Evolutionary conservation across 2,329 filamentous ascomycete genomes (phyloP), one percentile per base, ranked within the genome.

Genomic region (Neocatenulostroma microsporum): DNA sequence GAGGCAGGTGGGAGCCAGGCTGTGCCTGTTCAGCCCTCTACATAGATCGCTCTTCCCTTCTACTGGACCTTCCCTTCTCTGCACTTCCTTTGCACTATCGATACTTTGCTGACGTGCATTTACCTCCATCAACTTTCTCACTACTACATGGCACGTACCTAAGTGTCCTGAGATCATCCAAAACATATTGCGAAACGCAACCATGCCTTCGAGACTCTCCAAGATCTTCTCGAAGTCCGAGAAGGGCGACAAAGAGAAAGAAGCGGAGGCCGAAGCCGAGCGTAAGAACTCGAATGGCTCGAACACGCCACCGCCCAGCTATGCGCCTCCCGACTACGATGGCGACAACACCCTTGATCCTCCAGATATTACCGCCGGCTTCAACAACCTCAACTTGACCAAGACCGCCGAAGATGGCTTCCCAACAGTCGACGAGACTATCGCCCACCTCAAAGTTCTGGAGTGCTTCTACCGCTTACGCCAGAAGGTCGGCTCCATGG

Each of bases 381-480:
- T 57, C 36, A 44, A 33, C 25, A 53, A 52, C 24, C 42, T 58
- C 13, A 25, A 51, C 1, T 45, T 73, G 12, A 47, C 56, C 6
- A 35, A 51, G 1, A 34, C 46, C 12, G 36, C 39, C 32, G 26
- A 35, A n/a, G 44, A 51, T 34, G 42, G 40, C 11, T 41, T 50
- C 3, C 69, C 74, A 1, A 63, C 65, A 1, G 57, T 57, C 4
- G 69, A 79, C 41, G 69, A 76, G 27, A 84, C 80, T 45, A 71
- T 84, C 15, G 80, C 76, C 1, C 84, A 91, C 55, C 68, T 89
- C 19, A 85, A 84, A 55, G 66, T 89, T 1, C 67, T 89, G 2
- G 73, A 77, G 35, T 74, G 78, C 8, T 70, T 89, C 39, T 73
- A 83, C 46, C 69, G 69, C 21, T 61, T 89, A 36, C 80, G 79